Conservation (phyloP, 2,329 filamentous ascomycete genomes). For the Coniochaeta sp. region DNA sequence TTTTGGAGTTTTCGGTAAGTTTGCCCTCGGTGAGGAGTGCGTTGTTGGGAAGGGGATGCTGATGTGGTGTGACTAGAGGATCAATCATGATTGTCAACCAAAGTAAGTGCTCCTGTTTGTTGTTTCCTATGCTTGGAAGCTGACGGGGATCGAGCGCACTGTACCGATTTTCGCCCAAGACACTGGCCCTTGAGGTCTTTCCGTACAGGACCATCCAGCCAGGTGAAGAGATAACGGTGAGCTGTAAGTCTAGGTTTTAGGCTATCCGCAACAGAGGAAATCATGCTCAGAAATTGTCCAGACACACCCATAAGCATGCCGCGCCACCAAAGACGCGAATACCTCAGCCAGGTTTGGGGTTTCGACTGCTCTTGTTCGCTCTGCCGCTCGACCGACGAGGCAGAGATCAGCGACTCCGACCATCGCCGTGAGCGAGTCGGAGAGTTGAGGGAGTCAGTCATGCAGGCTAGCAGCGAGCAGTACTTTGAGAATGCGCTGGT, state of each 20-base stretch:
- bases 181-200: conserved; percentile 16
- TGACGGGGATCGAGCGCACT: conserved; percentile 10
- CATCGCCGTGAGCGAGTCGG: conserved; percentile 8
- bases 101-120: conserved; percentile 13
- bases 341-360: conserved; percentile 13
- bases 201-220: conserved; percentile 16
- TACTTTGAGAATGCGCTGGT: conserved; percentile 15
- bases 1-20: conserved; percentile 17
- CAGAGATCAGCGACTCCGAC: conserved; percentile 17
- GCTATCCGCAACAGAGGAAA: background rate
- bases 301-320: conserved; percentile 14
- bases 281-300: background rate
- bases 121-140: background rate
- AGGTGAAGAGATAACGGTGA: conserved; percentile 21
- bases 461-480: conserved; percentile 9
- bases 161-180: conserved; percentile 11
- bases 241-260: conserved; percentile 12
- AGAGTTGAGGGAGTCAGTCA: conserved; percentile 10
- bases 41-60: background rate
- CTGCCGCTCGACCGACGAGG: conserved; percentile 9
- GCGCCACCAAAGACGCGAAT: conserved; percentile 7
- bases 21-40: background rate
- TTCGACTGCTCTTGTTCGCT: conserved; percentile 16
- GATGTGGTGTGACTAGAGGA: conserved; percentile 10
- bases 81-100: conserved; percentile 19